Conservation (phyloP, 305 asterid genomes). For the Rubia tinctorum region DNA sequence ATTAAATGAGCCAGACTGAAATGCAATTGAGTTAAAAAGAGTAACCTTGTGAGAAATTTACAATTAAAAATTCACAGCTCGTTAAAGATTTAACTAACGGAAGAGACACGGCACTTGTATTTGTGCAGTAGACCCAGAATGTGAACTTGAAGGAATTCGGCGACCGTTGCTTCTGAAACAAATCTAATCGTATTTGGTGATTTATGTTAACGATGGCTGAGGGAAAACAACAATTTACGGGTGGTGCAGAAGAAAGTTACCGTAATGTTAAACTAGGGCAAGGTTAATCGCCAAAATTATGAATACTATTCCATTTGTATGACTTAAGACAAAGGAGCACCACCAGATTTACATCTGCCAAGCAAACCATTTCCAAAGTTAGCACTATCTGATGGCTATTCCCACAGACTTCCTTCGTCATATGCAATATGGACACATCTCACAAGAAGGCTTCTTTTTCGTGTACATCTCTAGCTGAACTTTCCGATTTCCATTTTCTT, state of each 20-base stretch:
- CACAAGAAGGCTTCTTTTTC: background rate
- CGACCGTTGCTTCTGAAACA: background rate
- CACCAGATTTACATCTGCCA: background rate
- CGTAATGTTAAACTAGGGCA: background rate
- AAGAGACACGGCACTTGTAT: background rate
- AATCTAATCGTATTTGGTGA: background rate
- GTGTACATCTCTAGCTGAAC: conserved; percentile 42
- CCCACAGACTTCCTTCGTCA: background rate
- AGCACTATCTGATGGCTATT: conserved; percentile 3
- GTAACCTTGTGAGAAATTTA: too few relatives aligned
- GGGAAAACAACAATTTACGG: background rate
- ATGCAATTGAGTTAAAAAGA: too few relatives aligned
- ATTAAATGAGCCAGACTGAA: too few relatives aligned
- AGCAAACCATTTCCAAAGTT: background rate
- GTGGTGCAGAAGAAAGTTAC: background rate
- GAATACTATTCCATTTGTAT: background rate
- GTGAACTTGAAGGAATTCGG: background rate
- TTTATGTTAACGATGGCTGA: background rate
- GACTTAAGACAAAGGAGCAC: conserved; percentile 2
- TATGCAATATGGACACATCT: background rate
- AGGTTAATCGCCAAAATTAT: background rate
- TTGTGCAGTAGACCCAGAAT: background rate
- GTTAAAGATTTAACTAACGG: background rate
- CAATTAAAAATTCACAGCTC: too few relatives aligned
- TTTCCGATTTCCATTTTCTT: conserved; percentile 91